Evolutionary conservation across 1,284 basidiomycete species (phyloP).

Genomic region (Erythrobasidium hasegawianum): DNA sequence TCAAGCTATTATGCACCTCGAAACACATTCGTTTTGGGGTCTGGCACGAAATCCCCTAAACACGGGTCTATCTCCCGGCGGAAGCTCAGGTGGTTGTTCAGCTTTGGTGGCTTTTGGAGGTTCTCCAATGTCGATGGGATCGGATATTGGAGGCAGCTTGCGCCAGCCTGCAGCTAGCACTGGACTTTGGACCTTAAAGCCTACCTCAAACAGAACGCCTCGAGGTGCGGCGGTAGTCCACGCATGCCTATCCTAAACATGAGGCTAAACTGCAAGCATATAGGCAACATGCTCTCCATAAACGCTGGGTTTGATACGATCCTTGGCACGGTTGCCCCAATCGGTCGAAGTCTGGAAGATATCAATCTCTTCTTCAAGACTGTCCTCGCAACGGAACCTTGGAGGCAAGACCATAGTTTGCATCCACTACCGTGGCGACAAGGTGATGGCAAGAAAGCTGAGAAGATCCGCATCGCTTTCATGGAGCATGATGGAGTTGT

Average conservation of each 20-base stretch:
- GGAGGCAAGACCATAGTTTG: constrained; percentile 46
- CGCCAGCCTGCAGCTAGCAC: constrained; percentile 43
- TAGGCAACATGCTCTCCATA: constrained; percentile 7
- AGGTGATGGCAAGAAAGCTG: constrained; percentile 36
- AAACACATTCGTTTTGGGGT: constrained; percentile 28
- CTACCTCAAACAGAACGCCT: constrained; percentile 46
- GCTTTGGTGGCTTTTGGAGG: constrained; percentile 30
- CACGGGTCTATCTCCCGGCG: constrained; percentile 14
- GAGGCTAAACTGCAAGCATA: too few species aligned
- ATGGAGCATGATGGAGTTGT: constrained; percentile 51
- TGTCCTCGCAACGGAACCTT: constrained; percentile 46
- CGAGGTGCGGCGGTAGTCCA: constrained; percentile 32
- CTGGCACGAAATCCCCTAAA: constrained; percentile 20
- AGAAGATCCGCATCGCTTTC: constrained; percentile 48
- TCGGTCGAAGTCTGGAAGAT: constrained; percentile 47
- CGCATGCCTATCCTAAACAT: too few species aligned
- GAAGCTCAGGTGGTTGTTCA: constrained; percentile 22
- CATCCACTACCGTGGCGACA: constrained; percentile 43
- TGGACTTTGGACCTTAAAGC: constrained; percentile 49
- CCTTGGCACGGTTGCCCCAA: constrained; percentile 46
- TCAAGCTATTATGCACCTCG: constrained; percentile 38
- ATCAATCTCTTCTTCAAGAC: constrained; percentile 47
- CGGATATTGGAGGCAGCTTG: constrained; percentile 38
- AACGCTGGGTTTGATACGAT: constrained; percentile 46
- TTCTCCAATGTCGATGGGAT: constrained; percentile 29